Evolutionary conservation across 2,329 filamentous ascomycete genomes (phyloP), one percentile per base, ranked within the genome.

Genomic region (Fusarium compactum): DNA sequence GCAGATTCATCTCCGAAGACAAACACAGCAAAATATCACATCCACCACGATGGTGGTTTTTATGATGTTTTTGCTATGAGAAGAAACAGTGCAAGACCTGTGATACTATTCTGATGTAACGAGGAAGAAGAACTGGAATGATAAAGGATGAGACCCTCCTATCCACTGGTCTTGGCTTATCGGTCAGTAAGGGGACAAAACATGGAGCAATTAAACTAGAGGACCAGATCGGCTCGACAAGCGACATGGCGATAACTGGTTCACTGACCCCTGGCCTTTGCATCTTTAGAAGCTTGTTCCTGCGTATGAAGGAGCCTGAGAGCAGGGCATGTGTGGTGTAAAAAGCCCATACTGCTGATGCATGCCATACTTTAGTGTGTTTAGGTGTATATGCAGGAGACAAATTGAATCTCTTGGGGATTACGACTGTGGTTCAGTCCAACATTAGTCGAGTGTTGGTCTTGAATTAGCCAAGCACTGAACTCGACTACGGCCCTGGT

Each of bases 211-310:
- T 64, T 57, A 65, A 45, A 58, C 34, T 61, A 40, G 43, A 57
- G 53, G 55, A 52, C 22, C 48, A 59, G 68, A 69, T 69, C 67
- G 63, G 45, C 63, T 63, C 45, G 64, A 34, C 56, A 71, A 71
- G 68, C 68, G 68, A 71, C 53, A 71, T 71, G 65, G 68, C 20
- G 58, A 64, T 43, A 54, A 51, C 50, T 53, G 41, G 52, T 47
- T 46, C 14, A 43, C 55, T 53, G 27, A 57, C 44, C 68, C 68
- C 68, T 71, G 64, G 43, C 55, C 45, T 54, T 62, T 32, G 43
- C 12, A 47, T 46, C 22, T 46, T 15, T 32, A 56, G 45, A 52
- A 43, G 48, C 50, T 56, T 65, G 67, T 67, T 67, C 62, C 57
- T 59, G 67, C 50, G 54, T 43, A 53, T 54, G 45, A 64, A 32